Conservation (phyloP, 148 eudicot genomes). For the Simmondsia chinensis region DNA sequence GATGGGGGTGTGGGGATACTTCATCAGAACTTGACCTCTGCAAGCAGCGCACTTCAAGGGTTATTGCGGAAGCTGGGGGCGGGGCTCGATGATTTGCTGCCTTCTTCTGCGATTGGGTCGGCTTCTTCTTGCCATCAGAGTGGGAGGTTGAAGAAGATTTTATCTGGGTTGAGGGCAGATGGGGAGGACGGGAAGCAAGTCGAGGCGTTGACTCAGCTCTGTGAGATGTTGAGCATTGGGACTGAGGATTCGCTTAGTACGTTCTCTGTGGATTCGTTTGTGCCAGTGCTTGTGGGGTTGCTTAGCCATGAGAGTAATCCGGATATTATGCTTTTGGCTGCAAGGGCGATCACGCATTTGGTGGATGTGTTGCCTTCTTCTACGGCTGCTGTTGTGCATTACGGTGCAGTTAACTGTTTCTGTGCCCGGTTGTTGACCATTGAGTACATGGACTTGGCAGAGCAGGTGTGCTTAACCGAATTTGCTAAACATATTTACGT, state of each 20-base stretch:
- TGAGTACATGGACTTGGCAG: slow-evolving; percentile 98
- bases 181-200: slow-evolving; percentile 96
- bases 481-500: too few relatives aligned
- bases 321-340: slow-evolving; percentile 94
- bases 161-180: slow-evolving; percentile 82
- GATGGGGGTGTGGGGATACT: slow-evolving; percentile 69
- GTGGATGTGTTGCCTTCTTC: slow-evolving; percentile 95
- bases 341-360: slow-evolving; percentile 83
- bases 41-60: slow-evolving; percentile 98
- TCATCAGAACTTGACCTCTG: slow-evolving; percentile 84
- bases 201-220: slow-evolving; percentile 89
- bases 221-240: slow-evolving; percentile 86
- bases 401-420: slow-evolving; percentile 79
- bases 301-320: slow-evolving; percentile 91
- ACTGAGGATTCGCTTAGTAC: slow-evolving; percentile 92
- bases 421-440: slow-evolving; percentile 84
- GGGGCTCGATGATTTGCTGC: slow-evolving; percentile 86
- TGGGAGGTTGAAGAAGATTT: slow-evolving; percentile 80
- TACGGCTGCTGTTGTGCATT: slow-evolving; percentile 94
- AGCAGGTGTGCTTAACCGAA: slow-evolving; percentile 77
- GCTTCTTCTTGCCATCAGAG: slow-evolving; percentile 82
- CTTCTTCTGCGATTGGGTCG: slow-evolving; percentile 68
- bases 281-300: slow-evolving; percentile 86
- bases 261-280: slow-evolving; percentile 85
- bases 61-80: slow-evolving; percentile 85